These are phyloP conservation scores for Colletotrichum filicis DNA, from an alignment of 2,329 filamentous ascomycete species.

Conservation along the genomic window DNA sequence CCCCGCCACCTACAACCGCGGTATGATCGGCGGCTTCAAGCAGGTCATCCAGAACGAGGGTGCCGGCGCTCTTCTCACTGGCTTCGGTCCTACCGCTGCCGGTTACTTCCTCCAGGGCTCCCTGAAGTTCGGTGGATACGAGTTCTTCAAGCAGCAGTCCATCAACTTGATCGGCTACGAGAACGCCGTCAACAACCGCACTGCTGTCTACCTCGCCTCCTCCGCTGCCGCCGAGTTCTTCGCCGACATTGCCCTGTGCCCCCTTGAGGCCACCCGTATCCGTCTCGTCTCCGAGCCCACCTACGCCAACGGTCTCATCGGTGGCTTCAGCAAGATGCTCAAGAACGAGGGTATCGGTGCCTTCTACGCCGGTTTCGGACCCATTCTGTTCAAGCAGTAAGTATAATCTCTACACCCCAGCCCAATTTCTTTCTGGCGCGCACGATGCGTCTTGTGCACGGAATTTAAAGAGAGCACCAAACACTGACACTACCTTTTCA, in stretches of 20 bases:
- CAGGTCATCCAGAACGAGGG: constrained; percentile 88
- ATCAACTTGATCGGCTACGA: constrained; percentile 85
- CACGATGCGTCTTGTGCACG: neutral
- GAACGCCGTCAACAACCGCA: constrained; percentile 81
- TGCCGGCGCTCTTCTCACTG: constrained; percentile 86
- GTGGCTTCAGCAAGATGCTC: constrained; percentile 85
- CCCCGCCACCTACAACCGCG: constrained; percentile 87
- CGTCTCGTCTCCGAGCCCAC: constrained; percentile 90
- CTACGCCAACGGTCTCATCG: constrained; percentile 82
- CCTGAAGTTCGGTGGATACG: constrained; percentile 94
- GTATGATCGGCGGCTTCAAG: constrained; percentile 86
- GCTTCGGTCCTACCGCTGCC: constrained; percentile 85
- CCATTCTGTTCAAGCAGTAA: constrained; percentile 84
- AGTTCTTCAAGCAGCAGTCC: constrained; percentile 94
- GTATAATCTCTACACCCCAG: constrained; percentile 36
- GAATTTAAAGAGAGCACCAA: neutral
- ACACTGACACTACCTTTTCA: constrained; percentile 44
- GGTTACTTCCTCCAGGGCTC: constrained; percentile 96
- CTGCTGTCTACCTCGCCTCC: constrained; percentile 82
- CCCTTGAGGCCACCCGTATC: constrained; percentile 92
- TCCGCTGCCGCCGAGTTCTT: constrained; percentile 75
- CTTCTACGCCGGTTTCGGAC: constrained; percentile 93
- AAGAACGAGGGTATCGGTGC: constrained; percentile 85
- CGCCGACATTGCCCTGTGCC: constrained; percentile 86
- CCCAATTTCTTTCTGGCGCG: neutral